Evolutionary conservation across 352 stramenopile species (phyloP).

Genomic region (Phytophthora boehmeriae): DNA sequence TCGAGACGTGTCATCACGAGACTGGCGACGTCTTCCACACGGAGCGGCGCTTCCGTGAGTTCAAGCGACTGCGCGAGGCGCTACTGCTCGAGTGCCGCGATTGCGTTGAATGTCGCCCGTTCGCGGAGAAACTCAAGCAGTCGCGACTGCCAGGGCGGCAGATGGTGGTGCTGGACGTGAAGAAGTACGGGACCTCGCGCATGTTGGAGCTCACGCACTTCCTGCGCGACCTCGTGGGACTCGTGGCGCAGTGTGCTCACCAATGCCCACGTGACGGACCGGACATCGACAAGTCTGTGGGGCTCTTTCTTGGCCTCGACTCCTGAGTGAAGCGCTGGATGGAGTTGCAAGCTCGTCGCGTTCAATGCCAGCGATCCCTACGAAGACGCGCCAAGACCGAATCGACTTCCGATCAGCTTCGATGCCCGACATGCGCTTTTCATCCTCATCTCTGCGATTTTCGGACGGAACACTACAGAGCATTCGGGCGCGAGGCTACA

Average conservation of each 20-base stretch:
- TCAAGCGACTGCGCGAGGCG: slow-evolving; percentile 68
- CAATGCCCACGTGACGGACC: slow-evolving; percentile 50
- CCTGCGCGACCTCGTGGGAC: slow-evolving; percentile 53
- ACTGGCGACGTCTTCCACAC: slow-evolving; percentile 62
- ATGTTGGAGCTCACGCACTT: slow-evolving; percentile 73
- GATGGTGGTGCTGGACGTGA: slow-evolving; percentile 58
- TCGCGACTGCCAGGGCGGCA: slow-evolving; percentile 53
- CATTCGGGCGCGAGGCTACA: slow-evolving; percentile 41
- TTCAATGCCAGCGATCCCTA: slow-evolving; percentile 30
- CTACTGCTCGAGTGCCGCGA: slow-evolving; percentile 61
- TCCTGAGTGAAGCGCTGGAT: slow-evolving; percentile 57
- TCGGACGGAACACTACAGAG: slow-evolving; percentile 29
- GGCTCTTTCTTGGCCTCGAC: slow-evolving; percentile 56
- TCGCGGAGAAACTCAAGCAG: slow-evolving; percentile 58
- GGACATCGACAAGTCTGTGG: slow-evolving; percentile 72
- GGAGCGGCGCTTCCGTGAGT: slow-evolving; percentile 68
- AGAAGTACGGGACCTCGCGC: slow-evolving; percentile 64
- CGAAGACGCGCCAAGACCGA: slow-evolving; percentile 73
- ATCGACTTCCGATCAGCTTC: slow-evolving; percentile 70
- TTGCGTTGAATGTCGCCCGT: slow-evolving; percentile 50
- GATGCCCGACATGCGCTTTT: slow-evolving; percentile 72
- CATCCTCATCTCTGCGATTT: slow-evolving; percentile 36
- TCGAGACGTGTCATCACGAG: slow-evolving; percentile 69
- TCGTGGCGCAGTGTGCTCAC: slow-evolving; percentile 47
- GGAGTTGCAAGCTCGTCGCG: slow-evolving; percentile 35